Percentiles rank a stretch among this genome's conserved stretches.
Conservation (phyloP, 768 basidiomycete genomes). For the Dacryopinax primogenitus region DNA sequence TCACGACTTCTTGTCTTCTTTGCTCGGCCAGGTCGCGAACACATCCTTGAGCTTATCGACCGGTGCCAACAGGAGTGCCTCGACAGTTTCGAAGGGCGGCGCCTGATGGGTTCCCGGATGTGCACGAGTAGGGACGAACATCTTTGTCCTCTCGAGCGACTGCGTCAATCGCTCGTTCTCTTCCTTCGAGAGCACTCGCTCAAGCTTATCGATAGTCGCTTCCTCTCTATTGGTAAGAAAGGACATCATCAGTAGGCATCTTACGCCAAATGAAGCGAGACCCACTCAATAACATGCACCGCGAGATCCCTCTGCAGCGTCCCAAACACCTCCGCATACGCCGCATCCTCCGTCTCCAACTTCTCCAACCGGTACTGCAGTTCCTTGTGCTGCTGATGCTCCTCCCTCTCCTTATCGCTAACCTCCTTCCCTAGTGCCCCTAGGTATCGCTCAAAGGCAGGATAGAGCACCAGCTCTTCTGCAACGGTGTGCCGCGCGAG, state of each 20-base stretch:
- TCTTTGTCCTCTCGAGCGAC: constrained; percentile 53
- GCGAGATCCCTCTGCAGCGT: constrained; percentile 10
- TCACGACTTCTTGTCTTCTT: constrained; percentile 40
- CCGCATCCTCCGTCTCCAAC: constrained; percentile 24
- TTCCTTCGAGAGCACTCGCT: constrained; percentile 35
- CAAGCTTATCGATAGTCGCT: constrained; percentile 28
- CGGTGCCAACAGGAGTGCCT: constrained; percentile 41
- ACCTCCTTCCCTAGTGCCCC: constrained; percentile 39
- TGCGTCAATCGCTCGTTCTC: constrained; percentile 41
- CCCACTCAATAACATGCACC: constrained; percentile 32
- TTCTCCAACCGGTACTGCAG: constrained; percentile 37
- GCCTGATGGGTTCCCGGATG: constrained; percentile 43
- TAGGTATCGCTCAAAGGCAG: constrained; percentile 45
- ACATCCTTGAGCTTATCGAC: constrained; percentile 47
- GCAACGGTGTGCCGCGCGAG: constrained; percentile 36
- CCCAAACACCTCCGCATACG: constrained; percentile 27
- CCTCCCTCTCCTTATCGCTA: constrained; percentile 42
- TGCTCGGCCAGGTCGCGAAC: constrained; percentile 44
- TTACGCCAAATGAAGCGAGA: background rate
- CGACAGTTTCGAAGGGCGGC: constrained; percentile 49
- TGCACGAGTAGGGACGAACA: constrained; percentile 46
- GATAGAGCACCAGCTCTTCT: constrained; percentile 54
- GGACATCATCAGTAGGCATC: background rate
- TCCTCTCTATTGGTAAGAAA: background rate
- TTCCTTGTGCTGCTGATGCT: constrained; percentile 42